Percentiles rank a stretch among this genome's conserved stretches.
These are phyloP conservation scores for Aspergillus phoenicis DNA, from an alignment of 2,329 filamentous ascomycete genomes.

Conservation along the genomic window DNA sequence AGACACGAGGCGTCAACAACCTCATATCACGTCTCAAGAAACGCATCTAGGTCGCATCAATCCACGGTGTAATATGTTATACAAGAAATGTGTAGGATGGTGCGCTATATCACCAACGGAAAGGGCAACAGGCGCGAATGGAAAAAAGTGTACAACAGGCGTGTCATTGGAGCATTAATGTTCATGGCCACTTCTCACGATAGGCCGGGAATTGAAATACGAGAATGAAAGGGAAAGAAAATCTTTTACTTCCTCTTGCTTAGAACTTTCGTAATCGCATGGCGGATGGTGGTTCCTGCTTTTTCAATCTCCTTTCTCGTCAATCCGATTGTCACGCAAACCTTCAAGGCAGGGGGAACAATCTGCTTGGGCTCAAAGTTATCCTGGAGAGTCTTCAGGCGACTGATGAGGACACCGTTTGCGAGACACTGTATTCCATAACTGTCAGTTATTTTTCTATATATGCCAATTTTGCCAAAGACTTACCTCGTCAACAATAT, in stretches of 20 bases:
- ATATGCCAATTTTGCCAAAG: neutral
- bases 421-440: conserved; percentile 64
- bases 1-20: conserved; percentile 1
- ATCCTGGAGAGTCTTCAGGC: conserved; percentile 77
- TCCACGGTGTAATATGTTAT: conserved; percentile 16
- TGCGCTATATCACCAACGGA: conserved; percentile 10
- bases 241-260: conserved; percentile 52
- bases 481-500: conserved; percentile 92
- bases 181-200: conserved; percentile 14
- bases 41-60: conserved; percentile 3
- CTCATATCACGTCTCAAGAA: neutral
- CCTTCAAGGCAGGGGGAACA: conserved; percentile 78
- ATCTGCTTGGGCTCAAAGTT: conserved; percentile 67
- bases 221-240: conserved; percentile 15
- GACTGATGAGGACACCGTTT: conserved; percentile 87
- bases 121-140: conserved; percentile 5
- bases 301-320: conserved; percentile 96
- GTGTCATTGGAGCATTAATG: conserved; percentile 19
- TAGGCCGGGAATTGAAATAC: neutral
- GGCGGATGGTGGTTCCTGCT: conserved; percentile 81
- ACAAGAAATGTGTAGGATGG: conserved; percentile 16
- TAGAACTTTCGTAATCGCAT: conserved; percentile 93
- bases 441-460: conserved; percentile 13
- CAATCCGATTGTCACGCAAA: conserved; percentile 84
- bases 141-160: neutral